Base-by-base conservation (phyloP, 805 yeast genomes). In the Kodamaea neixiangensis region DNA sequence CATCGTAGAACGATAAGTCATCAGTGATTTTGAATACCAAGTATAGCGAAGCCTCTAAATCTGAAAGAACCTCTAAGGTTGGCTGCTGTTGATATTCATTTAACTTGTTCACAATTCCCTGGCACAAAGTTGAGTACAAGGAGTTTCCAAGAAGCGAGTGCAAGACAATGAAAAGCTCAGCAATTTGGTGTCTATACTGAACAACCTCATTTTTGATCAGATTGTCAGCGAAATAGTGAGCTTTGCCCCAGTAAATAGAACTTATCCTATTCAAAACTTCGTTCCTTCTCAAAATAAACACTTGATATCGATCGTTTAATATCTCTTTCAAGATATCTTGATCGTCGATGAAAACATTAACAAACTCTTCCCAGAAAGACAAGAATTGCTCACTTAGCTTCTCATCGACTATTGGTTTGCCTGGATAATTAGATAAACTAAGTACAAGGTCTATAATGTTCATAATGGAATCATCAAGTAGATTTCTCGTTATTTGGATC, bases 121-220 rank as follows among this genome's bases (percentile, higher is more conserved):
- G 58, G 1, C 72, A 57, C 22, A 88, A 63, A 17, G 67, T 72
- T 3, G 71, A 69, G 55, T 79, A 80, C 34, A 89, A 64, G 1
- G 76, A 68, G 0, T 22, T 49, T 35, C 87, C 89, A 34, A 89
- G 73, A 4, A 88, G 72, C 0, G 90, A 80, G 71, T 86, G 89
- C 1, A 86, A 67, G 0, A 82, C 73, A 49, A 90, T 94, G 55
- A 89, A 80, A 35, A 92, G 74, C 58, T 94, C 98, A 1, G 86
- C 79, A 7, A 87, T 86, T 54, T 87, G 93, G 29, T 81, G 70
- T 58, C 97, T 77, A 65, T 82, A 93, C 20, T 82, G 77, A 18
- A 68, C 67, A 59, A 91, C 89, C 56, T 86, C 96, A 17, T 77
- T 65, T 19, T 22, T 37, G 18, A 14, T 22, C 31, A 15, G 41